Base-by-base conservation (phyloP, 106 monocot genomes). In the Triglochin maritima region DNA sequence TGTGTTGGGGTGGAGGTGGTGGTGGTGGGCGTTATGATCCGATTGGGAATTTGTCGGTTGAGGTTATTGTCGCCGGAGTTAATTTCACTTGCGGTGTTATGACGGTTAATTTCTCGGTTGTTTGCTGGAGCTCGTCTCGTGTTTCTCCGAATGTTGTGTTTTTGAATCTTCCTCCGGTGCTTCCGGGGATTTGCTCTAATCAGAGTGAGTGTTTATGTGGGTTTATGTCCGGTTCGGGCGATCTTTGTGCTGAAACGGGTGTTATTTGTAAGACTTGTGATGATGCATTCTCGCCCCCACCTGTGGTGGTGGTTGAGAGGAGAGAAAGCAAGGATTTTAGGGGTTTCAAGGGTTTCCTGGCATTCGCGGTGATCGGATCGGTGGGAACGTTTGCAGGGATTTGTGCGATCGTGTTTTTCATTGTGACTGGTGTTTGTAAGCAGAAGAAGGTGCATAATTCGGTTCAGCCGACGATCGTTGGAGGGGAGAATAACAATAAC, bases 71-170 rank as follows among this genome's bases (percentile, higher is more conserved):
- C 43, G 83, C 96, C 13, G 87, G 86, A 6, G 90, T 78, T 0
- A 73, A 96, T 44, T 79, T 83, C 50, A 88, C 88, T n/a, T 96
- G 96, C 64, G 96, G 88, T 3, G 53, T 96, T 10, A 66, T 62
- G 3, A 74, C 76, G 5, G 4, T 0, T 7, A 86, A 88, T 70
- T 79, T 86, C 29, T 78, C 81, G 6, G 78, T 91, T 11, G n/a
- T 86, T 1, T 96, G 96, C 67, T 96, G 96, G 96, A 50, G 54
- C 8, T 63, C 79, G 2, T 44, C 76, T 53, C 15, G 41, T 44
- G n/a, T 5, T 5, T 69, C 76, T 41, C 58, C 66, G 12, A 9
- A 76, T 46, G 69, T 74, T 47, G 46, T 46, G 0, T 41, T 6
- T 0, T 62, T 84, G 47, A 71, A 75, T 4, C 59, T 91, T 12